Evolutionary conservation across 768 basidiomycete species (phyloP), one percentile per base, ranked within the genome.

Genomic region (Tulasnella sp.): DNA sequence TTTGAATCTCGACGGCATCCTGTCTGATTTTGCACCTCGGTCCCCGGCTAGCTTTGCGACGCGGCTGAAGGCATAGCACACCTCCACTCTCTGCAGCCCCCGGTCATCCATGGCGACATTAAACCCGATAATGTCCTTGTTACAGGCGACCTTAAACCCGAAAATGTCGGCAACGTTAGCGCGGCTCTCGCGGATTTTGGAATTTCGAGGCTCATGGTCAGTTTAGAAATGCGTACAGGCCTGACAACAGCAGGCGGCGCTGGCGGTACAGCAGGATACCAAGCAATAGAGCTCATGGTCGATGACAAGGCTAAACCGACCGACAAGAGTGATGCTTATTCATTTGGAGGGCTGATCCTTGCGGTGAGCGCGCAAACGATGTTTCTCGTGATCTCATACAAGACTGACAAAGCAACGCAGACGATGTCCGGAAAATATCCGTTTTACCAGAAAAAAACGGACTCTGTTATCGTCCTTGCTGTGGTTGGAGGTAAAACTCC

Each of bases 21-120:
- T 17, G 2, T 22, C 29, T 19, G 8, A n/a, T n/a, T 19, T 19
- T 38, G 29, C n/a, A 38, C 19, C n/a, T 19, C 52, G 2, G 4
- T 68, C 67, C 67, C 8, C 19, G 49, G 9, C 64, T 64, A 79
- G 78, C 40, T 79, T 15, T 69, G 64, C 22, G 71, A 77, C 14
- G 73, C 74, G 17, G 76, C 76, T 15, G 45, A 73, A n/a, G 79
- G 76, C 15, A 64, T 79, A 29, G 36, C 42, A 19, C 77, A 79
- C 72, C 39, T 79, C 8, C 79, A 79, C 67, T 72, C 45, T 9
- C 74, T 52, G 25, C 31, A 52, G 31, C 78, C 78, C 38, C 69
- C 78, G 3, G 71, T 79, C 22, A 78, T 78, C 3, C 79, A 79
- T 54, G 79, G 79, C 7, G 79, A 79, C 40, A 45, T 79, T 19